Evolutionary conservation across 768 basidiomycete genomes (phyloP).

Genomic region (Serendipita vermifera): DNA sequence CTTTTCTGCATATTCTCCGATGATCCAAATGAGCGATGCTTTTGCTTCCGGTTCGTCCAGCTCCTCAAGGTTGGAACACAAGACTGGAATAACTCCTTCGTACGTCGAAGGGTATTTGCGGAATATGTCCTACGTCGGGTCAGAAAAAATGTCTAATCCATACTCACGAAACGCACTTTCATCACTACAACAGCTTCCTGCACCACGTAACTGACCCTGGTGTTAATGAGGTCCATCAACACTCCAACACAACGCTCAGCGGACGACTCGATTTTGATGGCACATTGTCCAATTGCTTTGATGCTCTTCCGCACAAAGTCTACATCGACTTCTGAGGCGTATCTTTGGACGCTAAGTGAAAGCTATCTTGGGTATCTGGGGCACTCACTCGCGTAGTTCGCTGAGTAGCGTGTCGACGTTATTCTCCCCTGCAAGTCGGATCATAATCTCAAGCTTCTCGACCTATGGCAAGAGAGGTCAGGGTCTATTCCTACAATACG

Average conservation of each 20-base stretch:
- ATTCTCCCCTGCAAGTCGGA: constrained; percentile 74
- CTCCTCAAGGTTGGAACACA: constrained; percentile 91
- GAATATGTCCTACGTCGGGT: constrained; percentile 75
- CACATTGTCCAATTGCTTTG: constrained; percentile 91
- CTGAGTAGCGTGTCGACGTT: constrained; percentile 92
- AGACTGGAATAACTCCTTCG: constrained; percentile 89
- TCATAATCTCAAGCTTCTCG: constrained; percentile 98
- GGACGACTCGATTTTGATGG: constrained; percentile 85
- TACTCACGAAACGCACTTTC: constrained; percentile 48
- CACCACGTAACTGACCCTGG: constrained; percentile 91
- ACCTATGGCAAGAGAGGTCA: too few species aligned
- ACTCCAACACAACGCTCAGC: constrained; percentile 94
- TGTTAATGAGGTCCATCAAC: constrained; percentile 80
- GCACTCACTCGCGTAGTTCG: constrained; percentile 82
- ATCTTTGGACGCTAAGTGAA: constrained; percentile 35
- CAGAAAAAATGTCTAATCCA: background rate
- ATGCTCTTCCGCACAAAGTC: constrained; percentile 94
- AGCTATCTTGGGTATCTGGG: background rate
- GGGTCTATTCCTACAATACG: too few species aligned
- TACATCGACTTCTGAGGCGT: constrained; percentile 94
- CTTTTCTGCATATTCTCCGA: constrained; percentile 94
- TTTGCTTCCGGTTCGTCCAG: constrained; percentile 98
- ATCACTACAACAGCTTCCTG: constrained; percentile 98
- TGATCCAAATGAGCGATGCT: constrained; percentile 97
- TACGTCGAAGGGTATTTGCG: constrained; percentile 93